These are phyloP conservation scores for Aquilaria yunnanensis DNA, from an alignment of 345 rosid species.

Conservation along the genomic window DNA sequence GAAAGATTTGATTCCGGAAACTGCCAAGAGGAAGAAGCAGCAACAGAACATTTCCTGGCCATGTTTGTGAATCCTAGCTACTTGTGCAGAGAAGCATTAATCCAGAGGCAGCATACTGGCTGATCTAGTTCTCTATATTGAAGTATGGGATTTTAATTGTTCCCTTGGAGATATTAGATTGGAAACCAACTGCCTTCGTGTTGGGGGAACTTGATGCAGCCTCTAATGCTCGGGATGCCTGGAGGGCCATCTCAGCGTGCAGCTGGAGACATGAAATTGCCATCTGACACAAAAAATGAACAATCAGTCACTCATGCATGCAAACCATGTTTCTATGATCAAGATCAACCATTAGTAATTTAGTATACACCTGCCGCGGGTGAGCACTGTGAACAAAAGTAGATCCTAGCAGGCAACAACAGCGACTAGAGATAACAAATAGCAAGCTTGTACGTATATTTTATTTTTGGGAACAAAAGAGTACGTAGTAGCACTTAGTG, in stretches of 20 bases:
- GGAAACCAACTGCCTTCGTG: slow-evolving; percentile 28
- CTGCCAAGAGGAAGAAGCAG: too few relatives aligned
- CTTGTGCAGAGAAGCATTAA: slow-evolving; percentile 1
- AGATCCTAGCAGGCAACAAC: neutral
- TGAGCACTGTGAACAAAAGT: neutral
- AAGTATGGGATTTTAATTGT: slow-evolving; percentile 46
- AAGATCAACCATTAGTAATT: neutral
- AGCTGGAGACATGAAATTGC: slow-evolving; percentile 87
- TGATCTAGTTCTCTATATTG: slow-evolving; percentile 22
- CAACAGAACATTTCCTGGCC: too few relatives aligned
- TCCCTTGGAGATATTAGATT: slow-evolving; percentile 26
- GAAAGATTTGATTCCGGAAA: too few relatives aligned
- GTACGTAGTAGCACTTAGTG: too few relatives aligned
- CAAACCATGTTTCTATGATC: neutral
- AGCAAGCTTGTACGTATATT: too few relatives aligned
- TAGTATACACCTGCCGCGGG: neutral
- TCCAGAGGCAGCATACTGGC: neutral
- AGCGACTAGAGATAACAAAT: too few relatives aligned
- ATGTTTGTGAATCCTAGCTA: too few relatives aligned
- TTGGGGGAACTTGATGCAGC: slow-evolving; percentile 29
- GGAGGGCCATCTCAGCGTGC: slow-evolving; percentile 89
- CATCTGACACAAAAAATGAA: slow-evolving; percentile 37
- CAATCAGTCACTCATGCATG: neutral
- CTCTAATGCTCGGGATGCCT: slow-evolving; percentile 83
- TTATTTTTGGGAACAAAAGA: too few relatives aligned